These are phyloP conservation scores for Pythium monospermum DNA, from an alignment of 352 stramenopile genomes.

Conservation along the genomic window DNA sequence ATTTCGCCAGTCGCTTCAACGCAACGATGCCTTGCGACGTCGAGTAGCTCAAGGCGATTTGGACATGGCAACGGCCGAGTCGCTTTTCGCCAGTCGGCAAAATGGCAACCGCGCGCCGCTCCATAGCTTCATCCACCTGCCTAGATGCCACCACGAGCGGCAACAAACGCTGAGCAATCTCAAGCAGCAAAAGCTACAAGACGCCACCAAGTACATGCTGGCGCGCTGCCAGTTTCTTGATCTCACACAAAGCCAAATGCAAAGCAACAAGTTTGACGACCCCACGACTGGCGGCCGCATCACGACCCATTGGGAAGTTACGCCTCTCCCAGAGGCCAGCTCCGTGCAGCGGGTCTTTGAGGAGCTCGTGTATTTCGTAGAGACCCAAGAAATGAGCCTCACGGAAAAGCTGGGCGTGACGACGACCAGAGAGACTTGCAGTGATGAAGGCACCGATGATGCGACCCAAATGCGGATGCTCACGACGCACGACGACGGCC, in stretches of 20 bases:
- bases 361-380: constrained; percentile 4
- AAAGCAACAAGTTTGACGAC: constrained; percentile 2
- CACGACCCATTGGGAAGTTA: constrained; percentile 2
- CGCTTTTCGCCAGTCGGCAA: background rate
- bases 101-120: background rate
- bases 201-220: constrained; percentile 7
- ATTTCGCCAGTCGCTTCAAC: no score
- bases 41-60: background rate
- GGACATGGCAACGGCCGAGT: background rate
- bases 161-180: background rate
- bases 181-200: background rate
- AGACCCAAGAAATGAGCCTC: constrained; percentile 2
- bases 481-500: background rate
- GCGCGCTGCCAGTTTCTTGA: constrained; percentile 1
- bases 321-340: background rate
- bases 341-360: background rate
- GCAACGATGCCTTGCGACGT: no score
- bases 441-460: background rate
- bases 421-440: constrained; percentile 1
- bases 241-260: no score
- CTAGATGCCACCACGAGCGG: background rate
- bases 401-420: constrained; percentile 5
- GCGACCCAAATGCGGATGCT: background rate
- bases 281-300: constrained; percentile 1
- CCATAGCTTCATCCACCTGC: background rate